phyloP scores from a whole-genome alignment of 805 yeast species.

The Saccharomycopsis guyanensis region DNA sequence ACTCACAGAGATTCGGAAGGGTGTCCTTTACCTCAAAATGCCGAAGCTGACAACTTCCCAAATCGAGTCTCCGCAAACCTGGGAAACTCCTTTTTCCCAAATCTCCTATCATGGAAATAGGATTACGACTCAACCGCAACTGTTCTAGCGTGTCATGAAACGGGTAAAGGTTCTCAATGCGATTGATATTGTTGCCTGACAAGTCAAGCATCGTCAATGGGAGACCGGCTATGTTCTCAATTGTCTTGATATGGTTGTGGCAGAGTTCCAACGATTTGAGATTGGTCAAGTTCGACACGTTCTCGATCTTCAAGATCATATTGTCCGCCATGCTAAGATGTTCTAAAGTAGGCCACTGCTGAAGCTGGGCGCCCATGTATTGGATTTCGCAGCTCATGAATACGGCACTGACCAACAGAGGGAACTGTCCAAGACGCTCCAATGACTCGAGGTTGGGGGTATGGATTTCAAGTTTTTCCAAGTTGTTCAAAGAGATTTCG shows the following conservation, averaged over 20 bases:
- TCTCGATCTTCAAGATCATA: neutral
- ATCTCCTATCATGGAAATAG: neutral
- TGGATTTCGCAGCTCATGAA: neutral
- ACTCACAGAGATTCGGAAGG: neutral
- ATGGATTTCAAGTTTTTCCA: neutral
- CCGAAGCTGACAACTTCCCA: neutral
- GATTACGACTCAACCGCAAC: neutral
- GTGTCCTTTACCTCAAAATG: neutral
- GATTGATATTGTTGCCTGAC: neutral
- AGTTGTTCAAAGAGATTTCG: neutral
- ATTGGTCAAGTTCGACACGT: neutral
- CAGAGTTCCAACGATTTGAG: neutral
- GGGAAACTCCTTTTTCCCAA: neutral
- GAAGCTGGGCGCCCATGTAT: neutral
- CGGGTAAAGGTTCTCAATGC: neutral
- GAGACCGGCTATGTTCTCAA: neutral
- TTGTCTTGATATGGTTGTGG: neutral
- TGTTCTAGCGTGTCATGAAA: neutral
- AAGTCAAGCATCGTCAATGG: neutral
- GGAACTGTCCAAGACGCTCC: neutral
- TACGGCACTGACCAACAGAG: neutral
- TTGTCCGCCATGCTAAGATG: neutral
- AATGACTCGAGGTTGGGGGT: neutral
- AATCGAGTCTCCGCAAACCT: neutral
- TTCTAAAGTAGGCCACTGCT: neutral